Evolutionary conservation across 768 basidiomycete species (phyloP).

Genomic region (Mrakia gelida): DNA sequence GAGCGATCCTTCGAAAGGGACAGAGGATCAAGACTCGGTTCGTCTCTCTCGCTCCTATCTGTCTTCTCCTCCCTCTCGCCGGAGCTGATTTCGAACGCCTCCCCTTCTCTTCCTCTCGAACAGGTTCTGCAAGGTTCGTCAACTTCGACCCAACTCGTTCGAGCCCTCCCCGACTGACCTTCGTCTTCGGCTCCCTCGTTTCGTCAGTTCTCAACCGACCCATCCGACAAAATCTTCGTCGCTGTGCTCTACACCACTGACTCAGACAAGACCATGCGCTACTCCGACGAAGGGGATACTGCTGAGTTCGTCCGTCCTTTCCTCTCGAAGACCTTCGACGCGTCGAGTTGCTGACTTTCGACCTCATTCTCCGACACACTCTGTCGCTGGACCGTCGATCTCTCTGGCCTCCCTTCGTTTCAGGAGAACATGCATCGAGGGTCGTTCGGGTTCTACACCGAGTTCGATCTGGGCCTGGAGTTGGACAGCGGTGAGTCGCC

Average conservation of each 20-base stretch:
- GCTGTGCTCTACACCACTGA: slow-evolving; percentile 78
- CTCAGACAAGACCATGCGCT: slow-evolving; percentile 68
- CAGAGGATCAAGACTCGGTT: slow-evolving; percentile 62
- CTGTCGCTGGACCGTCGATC: slow-evolving; percentile 69
- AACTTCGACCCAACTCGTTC: slow-evolving; percentile 9
- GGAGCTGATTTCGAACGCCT: too few relatives aligned
- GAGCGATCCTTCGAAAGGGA: slow-evolving; percentile 77
- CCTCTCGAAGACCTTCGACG: too few relatives aligned
- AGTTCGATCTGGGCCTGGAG: slow-evolving; percentile 79
- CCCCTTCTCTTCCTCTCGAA: too few relatives aligned
- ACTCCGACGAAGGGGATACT: slow-evolving; percentile 61
- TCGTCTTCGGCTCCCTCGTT: background rate
- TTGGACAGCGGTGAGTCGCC: slow-evolving; percentile 49
- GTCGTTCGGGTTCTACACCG: slow-evolving; percentile 71
- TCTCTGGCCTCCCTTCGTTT: slow-evolving; percentile 71
- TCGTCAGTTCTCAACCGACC: slow-evolving; percentile 13
- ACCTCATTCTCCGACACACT: slow-evolving; percentile 13
- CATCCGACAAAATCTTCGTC: slow-evolving; percentile 67
- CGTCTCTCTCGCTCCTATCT: too few relatives aligned
- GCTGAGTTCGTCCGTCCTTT: slow-evolving; percentile 22
- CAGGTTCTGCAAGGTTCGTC: slow-evolving; percentile 65
- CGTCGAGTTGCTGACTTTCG: too few relatives aligned
- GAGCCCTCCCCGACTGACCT: slow-evolving; percentile 32
- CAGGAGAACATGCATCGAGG: slow-evolving; percentile 62
- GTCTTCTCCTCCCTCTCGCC: too few relatives aligned